Evolutionary conservation across 495 filamentous ascomycete species (phyloP).

Genomic region (Neohortaea acidophila): DNA sequence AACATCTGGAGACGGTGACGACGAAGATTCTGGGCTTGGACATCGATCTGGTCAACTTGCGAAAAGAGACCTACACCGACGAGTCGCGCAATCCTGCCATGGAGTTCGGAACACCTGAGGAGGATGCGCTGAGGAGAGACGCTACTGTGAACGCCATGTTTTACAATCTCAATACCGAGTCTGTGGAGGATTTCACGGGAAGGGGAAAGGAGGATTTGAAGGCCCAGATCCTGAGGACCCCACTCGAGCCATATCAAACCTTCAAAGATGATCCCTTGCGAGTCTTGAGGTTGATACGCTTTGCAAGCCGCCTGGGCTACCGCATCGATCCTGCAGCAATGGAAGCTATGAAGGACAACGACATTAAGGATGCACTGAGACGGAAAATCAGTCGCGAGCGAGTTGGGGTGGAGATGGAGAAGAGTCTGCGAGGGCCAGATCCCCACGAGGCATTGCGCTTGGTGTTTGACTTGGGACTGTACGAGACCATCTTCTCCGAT

Average conservation of each 20-base stretch:
- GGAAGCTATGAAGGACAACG: constrained; percentile 54
- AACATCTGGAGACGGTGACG: constrained; percentile 88
- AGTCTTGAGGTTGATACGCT: constrained; percentile 76
- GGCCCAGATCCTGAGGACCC: constrained; percentile 61
- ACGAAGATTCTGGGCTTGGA: constrained; percentile 75
- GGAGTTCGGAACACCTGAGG: constrained; percentile 81
- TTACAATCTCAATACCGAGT: constrained; percentile 66
- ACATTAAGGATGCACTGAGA: constrained; percentile 60
- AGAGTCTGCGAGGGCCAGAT: constrained; percentile 69
- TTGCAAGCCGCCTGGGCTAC: constrained; percentile 74
- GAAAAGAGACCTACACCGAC: constrained; percentile 76
- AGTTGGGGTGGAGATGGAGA: constrained; percentile 67
- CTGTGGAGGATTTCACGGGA: constrained; percentile 73
- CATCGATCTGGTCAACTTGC: constrained; percentile 84
- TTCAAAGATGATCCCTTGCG: constrained; percentile 91
- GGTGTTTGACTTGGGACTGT: constrained; percentile 60
- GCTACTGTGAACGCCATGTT: constrained; percentile 93
- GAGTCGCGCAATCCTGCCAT: constrained; percentile 81
- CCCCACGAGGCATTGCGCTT: constrained; percentile 53
- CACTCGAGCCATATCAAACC: constrained; percentile 75
- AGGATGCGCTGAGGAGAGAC: constrained; percentile 82
- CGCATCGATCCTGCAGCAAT: constrained; percentile 52
- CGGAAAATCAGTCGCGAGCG: constrained; percentile 87
- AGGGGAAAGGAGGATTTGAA: constrained; percentile 60
- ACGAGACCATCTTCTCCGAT: constrained; percentile 66